Base-by-base conservation (phyloP, 306 rosid species). In the Corylus americana region DNA sequence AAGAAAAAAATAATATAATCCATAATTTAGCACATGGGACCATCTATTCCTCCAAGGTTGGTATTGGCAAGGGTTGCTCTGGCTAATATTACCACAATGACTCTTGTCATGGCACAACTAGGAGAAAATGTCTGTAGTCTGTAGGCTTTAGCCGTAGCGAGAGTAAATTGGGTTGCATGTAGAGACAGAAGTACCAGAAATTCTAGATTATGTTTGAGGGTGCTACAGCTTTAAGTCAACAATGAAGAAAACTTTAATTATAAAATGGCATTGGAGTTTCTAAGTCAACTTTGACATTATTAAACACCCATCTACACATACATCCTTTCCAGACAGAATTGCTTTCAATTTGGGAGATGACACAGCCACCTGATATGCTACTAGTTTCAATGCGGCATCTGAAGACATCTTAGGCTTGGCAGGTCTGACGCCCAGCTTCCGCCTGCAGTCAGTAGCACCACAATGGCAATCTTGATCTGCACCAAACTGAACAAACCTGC, bases 381-480 rank as follows among this genome's bases (percentile, higher is more conserved):
- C 98, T 82, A 94, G 81, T 82, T 92, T 92, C 86, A 94, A 72
- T 20, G 98, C 94, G 84, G 98, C 92, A 78, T 90, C 98, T 37
- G 98, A 94, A 59, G 94, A 88, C 74, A 79, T 80, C 83, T 94
- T 94, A 76, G 92, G 92, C 79, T 92, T 94, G 76, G 89, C 86
- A 81, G 97, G 92, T 76, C 89, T 88, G 17, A 81, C 98, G 39
- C 98, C 98, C 61, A 94, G 83, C 88, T 92, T 90, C 80, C 88
- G 85, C 83, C 97, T 88, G 87, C 98, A 94, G 73, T 75, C 88
- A 78, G 55, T 86, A 71, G 98, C 95, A 73, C 98, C 97, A 49
- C 98, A 94, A 82, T 92, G 97, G 86, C 98, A 94, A 83, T 91
- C 98, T 92, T 94, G 98, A 85, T 94, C 98, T 86, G 98, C 97